These are phyloP conservation scores for Rhynchospora pubera DNA, from an alignment of 176 grass and related monocot genomes.

Conservation along the genomic window DNA sequence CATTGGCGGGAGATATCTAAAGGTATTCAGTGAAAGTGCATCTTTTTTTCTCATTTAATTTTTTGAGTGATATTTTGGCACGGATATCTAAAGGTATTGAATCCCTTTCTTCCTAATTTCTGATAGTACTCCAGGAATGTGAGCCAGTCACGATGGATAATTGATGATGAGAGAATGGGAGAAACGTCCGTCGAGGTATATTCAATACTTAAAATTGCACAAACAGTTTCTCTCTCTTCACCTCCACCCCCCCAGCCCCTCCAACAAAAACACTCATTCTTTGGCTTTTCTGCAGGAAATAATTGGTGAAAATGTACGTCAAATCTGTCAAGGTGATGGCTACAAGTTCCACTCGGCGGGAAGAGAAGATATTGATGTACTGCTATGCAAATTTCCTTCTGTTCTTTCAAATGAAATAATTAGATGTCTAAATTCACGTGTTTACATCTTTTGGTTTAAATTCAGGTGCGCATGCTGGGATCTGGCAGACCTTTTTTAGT, in stretches of 20 bases:
- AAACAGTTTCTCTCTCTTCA: background rate
- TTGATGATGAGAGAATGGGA: conserved; percentile 99
- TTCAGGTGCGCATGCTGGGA: conserved; percentile 91
- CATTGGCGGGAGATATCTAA: conserved; percentile 87
- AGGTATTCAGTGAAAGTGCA: conserved; percentile 39
- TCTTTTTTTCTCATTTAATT: conserved; percentile 15
- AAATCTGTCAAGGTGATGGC: conserved; percentile 59
- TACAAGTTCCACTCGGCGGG: conserved; percentile 94
- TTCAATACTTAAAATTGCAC: background rate
- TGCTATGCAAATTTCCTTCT: conserved; percentile 2
- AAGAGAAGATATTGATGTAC: conserved; percentile 99
- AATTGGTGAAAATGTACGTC: conserved; percentile 57
- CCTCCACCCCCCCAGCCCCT: background rate
- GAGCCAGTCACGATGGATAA: conserved; percentile 94
- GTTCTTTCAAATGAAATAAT: background rate
- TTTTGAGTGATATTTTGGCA: background rate
- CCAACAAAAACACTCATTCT: too few relatives aligned
- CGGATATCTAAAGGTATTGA: background rate
- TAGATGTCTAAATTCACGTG: conserved; percentile 27
- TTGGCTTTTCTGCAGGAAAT: conserved; percentile 47
- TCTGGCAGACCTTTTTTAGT: conserved; percentile 91
- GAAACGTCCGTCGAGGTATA: conserved; percentile 93
- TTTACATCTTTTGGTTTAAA: conserved; percentile 13
- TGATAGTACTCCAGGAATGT: conserved; percentile 88
- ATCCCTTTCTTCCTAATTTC: conserved; percentile 5